A percentile compares a stretch with the other conserved stretches of the same genome.
phyloP scores from a whole-genome alignment of 139 green algal genomes.

The Nannochloris sp. region DNA sequence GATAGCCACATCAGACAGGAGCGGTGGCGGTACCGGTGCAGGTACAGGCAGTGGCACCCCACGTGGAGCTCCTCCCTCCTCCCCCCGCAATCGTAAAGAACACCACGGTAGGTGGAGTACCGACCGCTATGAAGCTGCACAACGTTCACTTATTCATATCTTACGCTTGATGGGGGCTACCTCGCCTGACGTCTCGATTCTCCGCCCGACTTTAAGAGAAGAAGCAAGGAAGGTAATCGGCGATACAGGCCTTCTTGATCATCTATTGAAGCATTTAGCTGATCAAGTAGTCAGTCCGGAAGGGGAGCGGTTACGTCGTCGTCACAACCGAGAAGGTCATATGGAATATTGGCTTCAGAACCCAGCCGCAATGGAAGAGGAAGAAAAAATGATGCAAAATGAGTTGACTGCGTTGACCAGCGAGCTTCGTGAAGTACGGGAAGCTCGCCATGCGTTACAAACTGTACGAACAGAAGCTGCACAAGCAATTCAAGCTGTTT shows the following conservation, averaged over 20 bases:
- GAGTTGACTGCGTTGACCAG: constrained; percentile 16
- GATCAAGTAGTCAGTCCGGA: constrained; percentile 30
- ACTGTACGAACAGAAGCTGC: constrained; percentile 17
- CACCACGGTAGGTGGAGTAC: constrained; percentile 16
- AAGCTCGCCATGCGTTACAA: constrained; percentile 16
- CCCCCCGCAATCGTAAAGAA: not conserved
- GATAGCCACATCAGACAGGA: not conserved
- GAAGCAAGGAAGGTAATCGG: constrained; percentile 47
- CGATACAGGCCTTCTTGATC: constrained; percentile 57
- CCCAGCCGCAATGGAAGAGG: not conserved
- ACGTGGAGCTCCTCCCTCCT: not conserved
- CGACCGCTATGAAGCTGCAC: constrained; percentile 37
- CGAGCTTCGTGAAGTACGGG: constrained; percentile 23
- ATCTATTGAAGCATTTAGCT: constrained; percentile 56
- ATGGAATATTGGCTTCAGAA: constrained; percentile 58
- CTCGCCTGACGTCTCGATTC: constrained; percentile 24
- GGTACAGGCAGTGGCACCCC: not conserved
- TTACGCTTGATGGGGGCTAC: constrained; percentile 22
- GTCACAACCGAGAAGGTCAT: constrained; percentile 48
- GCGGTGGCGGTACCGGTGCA: not conserved
- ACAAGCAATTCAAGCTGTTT: constrained; percentile 14
- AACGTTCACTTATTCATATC: constrained; percentile 39
- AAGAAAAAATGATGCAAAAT: constrained; percentile 17
- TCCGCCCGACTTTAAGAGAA: constrained; percentile 41
- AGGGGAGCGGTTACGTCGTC: constrained; percentile 33